Base-by-base conservation (phyloP, 2,329 filamentous ascomycete species). In the Pyrenophora graminea region DNA sequence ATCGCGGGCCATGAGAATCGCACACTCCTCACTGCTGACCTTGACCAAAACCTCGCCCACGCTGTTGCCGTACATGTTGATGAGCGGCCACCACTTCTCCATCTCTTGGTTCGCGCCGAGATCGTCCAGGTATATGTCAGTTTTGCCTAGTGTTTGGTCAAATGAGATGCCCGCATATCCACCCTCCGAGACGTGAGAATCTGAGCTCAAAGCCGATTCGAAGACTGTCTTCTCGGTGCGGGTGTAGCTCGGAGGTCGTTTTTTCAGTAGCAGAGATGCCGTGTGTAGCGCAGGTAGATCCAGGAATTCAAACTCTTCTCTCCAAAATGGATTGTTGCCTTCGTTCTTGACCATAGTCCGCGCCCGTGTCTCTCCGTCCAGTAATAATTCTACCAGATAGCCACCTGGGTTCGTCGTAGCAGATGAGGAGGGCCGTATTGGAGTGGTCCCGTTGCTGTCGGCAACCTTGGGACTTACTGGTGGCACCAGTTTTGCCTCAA, bases 41-140 rank as follows among this genome's bases (percentile, higher is more conserved):
- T 86, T 91, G 74, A 97, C 84, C 44, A 96, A 80, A 77, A 96
- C 88, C 55, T 92, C 90, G 23, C 92, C 93, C 41, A 96, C 83
- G 1, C 81, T 79, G 62, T 91, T 87, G 54, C 90, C 85, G 57
- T 84, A 85, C 59, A 88, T 86, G 64, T 96, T 90, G 41, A 87
- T 75, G 18, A 96, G 84, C 13, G 87, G 88, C 78, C 91, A 88
- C 93, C 80, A 97, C 65, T 91, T 88, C 72, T 97, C 93, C 30
- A 87, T 82, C 50, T 93, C 89, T 65, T 88, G 88, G 13, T 86
- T 87, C 0, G 84, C 81, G 32, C 93, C 89, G 13, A 96, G 74
- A 56, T 91, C 88, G 51, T 92, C 87, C 6, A 97, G 77, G 17
- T 86, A 83, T 25, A 97, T 84, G 61, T 96, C 90, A n/a, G 96